Conservation (phyloP, 805 yeast genomes). For the Saturnispora hagleri region DNA sequence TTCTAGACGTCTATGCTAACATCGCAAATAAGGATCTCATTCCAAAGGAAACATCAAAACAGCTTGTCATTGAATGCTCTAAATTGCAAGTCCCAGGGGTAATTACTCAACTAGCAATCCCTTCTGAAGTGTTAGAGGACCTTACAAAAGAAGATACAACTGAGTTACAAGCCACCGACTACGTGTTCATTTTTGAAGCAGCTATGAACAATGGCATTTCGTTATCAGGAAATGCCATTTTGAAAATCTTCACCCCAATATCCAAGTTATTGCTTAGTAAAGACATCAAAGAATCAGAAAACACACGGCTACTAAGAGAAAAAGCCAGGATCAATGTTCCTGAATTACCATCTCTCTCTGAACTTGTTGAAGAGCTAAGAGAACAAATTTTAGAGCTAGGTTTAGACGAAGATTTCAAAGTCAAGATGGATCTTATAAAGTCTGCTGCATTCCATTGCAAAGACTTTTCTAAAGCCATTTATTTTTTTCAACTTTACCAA, state of each 20-base stretch:
- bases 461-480: constrained; percentile 18
- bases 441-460: constrained; percentile 20
- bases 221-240: constrained; percentile 12
- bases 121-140: constrained; percentile 10
- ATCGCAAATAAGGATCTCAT: constrained; percentile 13
- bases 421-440: constrained; percentile 14
- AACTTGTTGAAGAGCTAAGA: constrained; percentile 12
- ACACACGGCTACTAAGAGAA: constrained; percentile 6
- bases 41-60: constrained; percentile 6
- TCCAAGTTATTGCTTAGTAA: constrained; percentile 12
- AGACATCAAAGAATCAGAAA: constrained; percentile 10
- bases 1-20: constrained; percentile 11
- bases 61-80: constrained; percentile 15
- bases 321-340: not conserved
- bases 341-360: constrained; percentile 8
- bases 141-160: constrained; percentile 1
- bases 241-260: constrained; percentile 16
- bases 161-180: constrained; percentile 15
- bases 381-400: constrained; percentile 13
- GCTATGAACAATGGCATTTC: constrained; percentile 13
- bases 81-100: constrained; percentile 14
- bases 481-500: constrained; percentile 20
- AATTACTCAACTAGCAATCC: constrained; percentile 12
- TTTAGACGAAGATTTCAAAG: constrained; percentile 11
- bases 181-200: constrained; percentile 16